Evolutionary conservation across 345 rosid genomes (phyloP).

Genomic region (Aurinia saxatilis): DNA sequence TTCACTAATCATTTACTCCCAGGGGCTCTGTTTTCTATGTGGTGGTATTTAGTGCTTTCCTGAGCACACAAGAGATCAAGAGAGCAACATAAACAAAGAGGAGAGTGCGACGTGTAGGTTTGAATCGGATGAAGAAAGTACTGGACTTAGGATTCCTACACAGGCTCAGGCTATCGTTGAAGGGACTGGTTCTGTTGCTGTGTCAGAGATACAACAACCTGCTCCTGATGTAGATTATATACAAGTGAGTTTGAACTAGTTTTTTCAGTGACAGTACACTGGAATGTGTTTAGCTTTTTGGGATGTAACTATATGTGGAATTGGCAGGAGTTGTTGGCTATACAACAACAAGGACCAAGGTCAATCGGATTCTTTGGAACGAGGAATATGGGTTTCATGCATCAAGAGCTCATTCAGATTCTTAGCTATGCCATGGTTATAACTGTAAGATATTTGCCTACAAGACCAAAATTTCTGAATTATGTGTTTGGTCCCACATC

Average conservation of each 20-base stretch:
- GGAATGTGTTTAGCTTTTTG: too few relatives aligned
- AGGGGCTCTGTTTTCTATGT: slow-evolving; percentile 38
- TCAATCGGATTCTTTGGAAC: slow-evolving; percentile 95
- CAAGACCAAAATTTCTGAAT: too few relatives aligned
- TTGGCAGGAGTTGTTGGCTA: slow-evolving; percentile 84
- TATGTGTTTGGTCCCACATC: too few relatives aligned
- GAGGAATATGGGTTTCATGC: slow-evolving; percentile 98
- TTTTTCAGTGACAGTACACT: too few relatives aligned
- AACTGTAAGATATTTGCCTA: slow-evolving; percentile 90
- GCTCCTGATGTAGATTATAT: slow-evolving; percentile 82
- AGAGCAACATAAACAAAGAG: slow-evolving; percentile 38
- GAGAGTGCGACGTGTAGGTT: slow-evolving; percentile 37
- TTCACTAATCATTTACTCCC: too few relatives aligned
- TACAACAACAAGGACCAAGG: slow-evolving; percentile 99
- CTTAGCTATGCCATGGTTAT: slow-evolving; percentile 99
- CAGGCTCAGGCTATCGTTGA: slow-evolving; percentile 80
- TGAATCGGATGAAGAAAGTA: slow-evolving; percentile 63
- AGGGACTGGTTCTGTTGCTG: slow-evolving; percentile 60
- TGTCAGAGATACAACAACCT: slow-evolving; percentile 64
- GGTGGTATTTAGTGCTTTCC: slow-evolving; percentile 79
- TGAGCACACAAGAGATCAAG: slow-evolving; percentile 44
- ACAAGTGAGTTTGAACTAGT: slow-evolving; percentile 42
- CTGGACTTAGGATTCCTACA: slow-evolving; percentile 51
- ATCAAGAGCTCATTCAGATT: slow-evolving; percentile 95
- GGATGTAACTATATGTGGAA: slow-evolving; percentile 11